Evolutionary conservation across 2,329 filamentous ascomycete species (phyloP).

Genomic region (Ophiostoma montium): DNA sequence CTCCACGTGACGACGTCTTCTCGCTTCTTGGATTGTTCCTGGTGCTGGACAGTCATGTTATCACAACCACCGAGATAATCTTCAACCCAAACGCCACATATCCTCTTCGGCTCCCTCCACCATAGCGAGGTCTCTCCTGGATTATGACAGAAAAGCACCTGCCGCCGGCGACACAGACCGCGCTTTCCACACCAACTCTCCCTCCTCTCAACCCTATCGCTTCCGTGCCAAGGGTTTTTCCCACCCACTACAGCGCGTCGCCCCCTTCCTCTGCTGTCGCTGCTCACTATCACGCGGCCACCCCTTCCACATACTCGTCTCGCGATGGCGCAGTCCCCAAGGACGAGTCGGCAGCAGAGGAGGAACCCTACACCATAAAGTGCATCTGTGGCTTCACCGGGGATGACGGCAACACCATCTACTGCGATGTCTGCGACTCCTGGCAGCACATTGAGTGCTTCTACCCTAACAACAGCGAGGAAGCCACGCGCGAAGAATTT

Average conservation of each 20-base stretch:
- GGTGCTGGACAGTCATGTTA: conserved; percentile 37
- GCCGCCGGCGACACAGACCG: conserved; percentile 39
- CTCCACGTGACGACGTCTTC: neutral
- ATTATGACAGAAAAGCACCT: conserved; percentile 50
- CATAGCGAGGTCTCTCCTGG: conserved; percentile 32
- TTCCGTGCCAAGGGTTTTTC: neutral
- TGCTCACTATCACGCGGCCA: neutral
- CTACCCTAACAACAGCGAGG: conserved; percentile 59
- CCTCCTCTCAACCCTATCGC: conserved; percentile 23
- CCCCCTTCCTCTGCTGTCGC: conserved; percentile 10
- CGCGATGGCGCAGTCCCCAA: conserved; percentile 16
- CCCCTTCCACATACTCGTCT: neutral
- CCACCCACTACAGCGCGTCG: neutral
- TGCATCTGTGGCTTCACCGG: conserved; percentile 90
- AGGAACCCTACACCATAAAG: conserved; percentile 89
- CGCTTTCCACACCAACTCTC: conserved; percentile 38
- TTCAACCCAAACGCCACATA: conserved; percentile 1
- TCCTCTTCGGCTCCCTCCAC: conserved; percentile 18
- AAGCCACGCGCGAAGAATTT: conserved; percentile 56
- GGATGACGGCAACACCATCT: conserved; percentile 95
- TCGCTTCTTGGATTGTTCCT: conserved; percentile 3
- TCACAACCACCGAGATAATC: conserved; percentile 18
- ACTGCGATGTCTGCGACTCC: conserved; percentile 88
- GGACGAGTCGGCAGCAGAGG: conserved; percentile 45
- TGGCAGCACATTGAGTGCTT: conserved; percentile 99